Percentiles rank a stretch among this genome's conserved stretches.
phyloP scores from a whole-genome alignment of 2,329 filamentous ascomycete species.

The Calonectria fujianensis region DNA sequence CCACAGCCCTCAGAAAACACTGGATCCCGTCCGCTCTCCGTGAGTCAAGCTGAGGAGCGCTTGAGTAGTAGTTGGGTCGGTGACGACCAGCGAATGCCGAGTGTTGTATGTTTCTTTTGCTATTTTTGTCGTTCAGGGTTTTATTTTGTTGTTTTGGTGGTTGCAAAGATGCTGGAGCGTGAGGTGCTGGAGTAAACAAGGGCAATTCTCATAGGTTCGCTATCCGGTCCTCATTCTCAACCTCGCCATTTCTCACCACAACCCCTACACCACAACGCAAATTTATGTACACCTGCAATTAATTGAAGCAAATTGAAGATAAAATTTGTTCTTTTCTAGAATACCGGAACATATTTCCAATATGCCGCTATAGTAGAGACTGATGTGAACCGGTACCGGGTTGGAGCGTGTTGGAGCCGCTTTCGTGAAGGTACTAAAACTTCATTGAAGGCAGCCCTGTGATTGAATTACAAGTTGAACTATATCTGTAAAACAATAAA shows the following conservation, averaged over 20 bases:
- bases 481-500: not conserved
- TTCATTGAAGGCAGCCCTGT: not conserved
- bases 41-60: constrained; percentile 21
- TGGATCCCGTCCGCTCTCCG: constrained; percentile 17
- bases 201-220: not conserved
- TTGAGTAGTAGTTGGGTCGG: constrained; percentile 23
- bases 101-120: constrained; percentile 8
- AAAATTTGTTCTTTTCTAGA: not conserved
- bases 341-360: not conserved
- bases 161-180: too few relatives aligned
- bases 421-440: not conserved
- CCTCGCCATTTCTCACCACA: not conserved
- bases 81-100: constrained; percentile 22
- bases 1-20: constrained; percentile 19
- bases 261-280: not conserved
- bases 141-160: not conserved
- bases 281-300: not conserved
- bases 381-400: not conserved
- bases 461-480: not conserved
- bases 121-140: not conserved
- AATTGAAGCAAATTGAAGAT: not conserved
- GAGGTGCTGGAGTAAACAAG: not conserved
- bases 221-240: not conserved
- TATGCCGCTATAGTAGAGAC: not conserved
- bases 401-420: too few relatives aligned